Percentiles rank a stretch among this genome's conserved stretches.
Evolutionary conservation across 2,329 filamentous ascomycete species (phyloP).

Genomic region (Knoxdaviesia capensis): DNA sequence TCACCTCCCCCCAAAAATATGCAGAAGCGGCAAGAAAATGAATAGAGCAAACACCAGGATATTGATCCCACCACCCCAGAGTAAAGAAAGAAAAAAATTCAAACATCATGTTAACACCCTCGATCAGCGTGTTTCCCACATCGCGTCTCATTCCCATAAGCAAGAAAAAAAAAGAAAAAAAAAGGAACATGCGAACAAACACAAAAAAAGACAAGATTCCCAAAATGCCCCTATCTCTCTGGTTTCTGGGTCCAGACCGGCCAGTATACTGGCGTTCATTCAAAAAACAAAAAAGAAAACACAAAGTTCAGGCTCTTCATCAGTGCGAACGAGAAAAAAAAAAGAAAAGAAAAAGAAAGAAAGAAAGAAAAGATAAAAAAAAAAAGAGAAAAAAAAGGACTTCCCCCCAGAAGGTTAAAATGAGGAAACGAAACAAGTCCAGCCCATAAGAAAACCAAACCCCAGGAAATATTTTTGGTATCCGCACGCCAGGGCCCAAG

Average conservation of each 20-base stretch:
- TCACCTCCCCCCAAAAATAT: not conserved
- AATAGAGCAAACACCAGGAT: constrained; percentile 8
- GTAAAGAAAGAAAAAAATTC: not conserved
- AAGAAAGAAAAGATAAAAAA: constrained; percentile 4
- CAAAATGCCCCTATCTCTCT: no score
- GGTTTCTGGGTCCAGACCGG: no score
- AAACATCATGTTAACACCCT: not conserved
- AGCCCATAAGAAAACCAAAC: not conserved
- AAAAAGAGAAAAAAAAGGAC: constrained; percentile 2
- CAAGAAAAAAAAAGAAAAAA: not conserved
- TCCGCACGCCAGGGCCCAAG: no score
- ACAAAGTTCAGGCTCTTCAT: constrained; percentile 3
- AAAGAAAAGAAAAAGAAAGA: constrained; percentile 6
- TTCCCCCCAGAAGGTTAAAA: not conserved
- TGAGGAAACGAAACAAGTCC: no score
- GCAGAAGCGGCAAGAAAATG: constrained; percentile 5
- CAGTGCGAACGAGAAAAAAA: constrained; percentile 6
- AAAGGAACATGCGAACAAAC: not conserved
- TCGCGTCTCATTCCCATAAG: constrained; percentile 1
- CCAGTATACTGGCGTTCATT: not conserved
- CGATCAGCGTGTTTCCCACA: not conserved
- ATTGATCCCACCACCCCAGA: constrained; percentile 7
- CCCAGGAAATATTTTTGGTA: not conserved
- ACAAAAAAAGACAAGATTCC: not conserved
- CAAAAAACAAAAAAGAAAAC: constrained; percentile 3